These are phyloP conservation scores for Globisporangium polare DNA, from an alignment of 352 stramenopile species.

Conservation along the genomic window DNA sequence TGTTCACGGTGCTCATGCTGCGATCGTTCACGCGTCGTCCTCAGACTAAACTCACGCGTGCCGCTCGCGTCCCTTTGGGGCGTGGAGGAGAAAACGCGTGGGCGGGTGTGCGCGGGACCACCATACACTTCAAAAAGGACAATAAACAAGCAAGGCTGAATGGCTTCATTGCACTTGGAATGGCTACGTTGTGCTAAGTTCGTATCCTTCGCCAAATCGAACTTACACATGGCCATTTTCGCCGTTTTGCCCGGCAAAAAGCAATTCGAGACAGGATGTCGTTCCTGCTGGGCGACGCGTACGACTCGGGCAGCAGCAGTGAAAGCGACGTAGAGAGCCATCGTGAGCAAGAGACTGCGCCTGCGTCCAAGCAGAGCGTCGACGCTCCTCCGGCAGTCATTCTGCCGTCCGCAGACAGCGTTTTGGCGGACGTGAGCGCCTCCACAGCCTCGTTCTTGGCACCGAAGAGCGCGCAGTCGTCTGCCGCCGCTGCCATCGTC, in stretches of 20 bases:
- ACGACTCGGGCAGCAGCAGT: slow-evolving; percentile 23
- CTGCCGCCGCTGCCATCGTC: slow-evolving; percentile 13
- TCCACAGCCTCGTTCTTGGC: slow-evolving; percentile 37
- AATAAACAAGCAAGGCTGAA: no score
- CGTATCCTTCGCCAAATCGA: neutral
- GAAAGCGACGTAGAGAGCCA: slow-evolving; percentile 25
- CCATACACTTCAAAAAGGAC: no score
- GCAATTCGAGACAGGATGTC: slow-evolving; percentile 27
- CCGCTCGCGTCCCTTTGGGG: no score
- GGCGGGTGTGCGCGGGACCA: no score
- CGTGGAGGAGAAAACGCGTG: no score
- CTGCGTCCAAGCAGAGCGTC: neutral
- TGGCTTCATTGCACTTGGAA: no score
- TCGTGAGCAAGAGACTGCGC: neutral
- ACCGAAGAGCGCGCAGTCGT: slow-evolving; percentile 18
- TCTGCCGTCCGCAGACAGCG: slow-evolving; percentile 40
- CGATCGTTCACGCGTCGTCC: no score
- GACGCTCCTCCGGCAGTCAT: neutral
- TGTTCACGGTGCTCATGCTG: no score
- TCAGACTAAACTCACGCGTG: no score
- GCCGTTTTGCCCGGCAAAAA: no score
- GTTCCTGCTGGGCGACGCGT: slow-evolving; percentile 45
- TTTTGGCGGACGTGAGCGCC: slow-evolving; percentile 31
- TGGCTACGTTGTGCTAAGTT: no score
- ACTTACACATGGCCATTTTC: neutral